phyloP scores from a whole-genome alignment of 2,329 filamentous ascomycete species.

The Xylariaceae sp. region DNA sequence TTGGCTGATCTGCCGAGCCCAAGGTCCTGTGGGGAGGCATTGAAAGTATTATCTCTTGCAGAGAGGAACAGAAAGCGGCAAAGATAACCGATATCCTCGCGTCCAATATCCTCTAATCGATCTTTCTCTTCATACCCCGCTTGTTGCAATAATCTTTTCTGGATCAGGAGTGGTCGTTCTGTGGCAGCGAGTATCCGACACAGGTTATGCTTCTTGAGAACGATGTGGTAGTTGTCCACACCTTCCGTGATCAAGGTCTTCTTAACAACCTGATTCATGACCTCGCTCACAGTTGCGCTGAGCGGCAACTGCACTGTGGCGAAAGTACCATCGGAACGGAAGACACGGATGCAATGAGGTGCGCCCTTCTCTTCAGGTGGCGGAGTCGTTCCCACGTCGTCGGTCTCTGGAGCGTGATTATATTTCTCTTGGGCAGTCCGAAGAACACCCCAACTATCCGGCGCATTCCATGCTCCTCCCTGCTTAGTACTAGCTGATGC shows the following conservation, averaged over 20 bases:
- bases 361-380: constrained; percentile 69
- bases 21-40: constrained; percentile 70
- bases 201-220: constrained; percentile 88
- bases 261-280: constrained; percentile 85
- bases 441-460: constrained; percentile 94
- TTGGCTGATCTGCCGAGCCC: constrained; percentile 80
- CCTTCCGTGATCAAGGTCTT: constrained; percentile 91
- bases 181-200: constrained; percentile 72
- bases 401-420: constrained; percentile 55
- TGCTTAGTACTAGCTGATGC: constrained; percentile 32
- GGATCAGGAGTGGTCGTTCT: constrained; percentile 83
- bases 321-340: constrained; percentile 90
- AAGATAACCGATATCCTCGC: constrained; percentile 95
- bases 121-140: constrained; percentile 86
- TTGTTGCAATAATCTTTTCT: constrained; percentile 86
- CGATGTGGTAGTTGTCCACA: constrained; percentile 90
- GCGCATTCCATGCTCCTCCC: constrained; percentile 76
- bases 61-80: constrained; percentile 95
- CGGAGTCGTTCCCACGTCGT: constrained; percentile 63
- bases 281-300: constrained; percentile 79
- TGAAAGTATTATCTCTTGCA: constrained; percentile 77
- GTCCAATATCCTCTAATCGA: constrained; percentile 84
- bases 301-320: constrained; percentile 82
- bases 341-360: constrained; percentile 90
- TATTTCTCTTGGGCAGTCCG: constrained; percentile 63